Conservation (phyloP, 108 stramenopile genomes). For the Skeletonema grethae region DNA sequence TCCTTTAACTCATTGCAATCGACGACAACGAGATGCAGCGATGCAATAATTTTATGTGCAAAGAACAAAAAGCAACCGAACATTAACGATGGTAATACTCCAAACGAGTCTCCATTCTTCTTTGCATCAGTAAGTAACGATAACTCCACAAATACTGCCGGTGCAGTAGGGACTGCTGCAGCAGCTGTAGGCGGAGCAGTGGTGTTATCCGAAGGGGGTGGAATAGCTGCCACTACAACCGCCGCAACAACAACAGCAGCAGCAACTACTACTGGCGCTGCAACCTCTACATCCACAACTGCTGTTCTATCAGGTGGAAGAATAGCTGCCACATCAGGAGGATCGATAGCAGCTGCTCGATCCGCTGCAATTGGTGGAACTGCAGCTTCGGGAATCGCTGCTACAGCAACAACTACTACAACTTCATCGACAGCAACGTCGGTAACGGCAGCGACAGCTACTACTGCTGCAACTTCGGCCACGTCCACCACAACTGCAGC, state of each 20-base stretch:
- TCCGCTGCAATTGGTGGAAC: slow-evolving; percentile 18
- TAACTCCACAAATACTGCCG: slow-evolving; percentile 6
- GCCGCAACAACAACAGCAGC: not conserved
- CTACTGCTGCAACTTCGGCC: not conserved
- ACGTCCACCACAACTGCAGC: not conserved
- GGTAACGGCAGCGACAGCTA: not conserved
- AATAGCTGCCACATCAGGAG: slow-evolving; percentile 9
- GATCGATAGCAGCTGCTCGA: slow-evolving; percentile 4
- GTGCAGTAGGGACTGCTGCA: slow-evolving; percentile 12
- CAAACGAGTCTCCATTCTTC: slow-evolving; percentile 17
- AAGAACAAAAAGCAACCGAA: not conserved
- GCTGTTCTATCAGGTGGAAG: slow-evolving; percentile 9
- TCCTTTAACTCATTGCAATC: not conserved
- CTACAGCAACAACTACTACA: slow-evolving; percentile 1
- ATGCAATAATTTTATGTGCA: not conserved
- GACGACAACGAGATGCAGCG: not conserved
- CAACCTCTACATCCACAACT: slow-evolving; percentile 1
- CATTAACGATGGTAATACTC: not conserved
- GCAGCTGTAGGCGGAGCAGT: slow-evolving; percentile 8
- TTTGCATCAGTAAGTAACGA: slow-evolving; percentile 9
- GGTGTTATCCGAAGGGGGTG: slow-evolving; percentile 4
- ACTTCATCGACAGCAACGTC: slow-evolving; percentile 6
- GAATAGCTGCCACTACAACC: slow-evolving; percentile 3
- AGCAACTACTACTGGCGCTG: not conserved
- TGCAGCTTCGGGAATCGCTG: slow-evolving; percentile 10